Percentiles rank a stretch among this genome's conserved stretches.
phyloP scores from a whole-genome alignment of 2,329 filamentous ascomycete genomes.

The Fusarium redolens region DNA sequence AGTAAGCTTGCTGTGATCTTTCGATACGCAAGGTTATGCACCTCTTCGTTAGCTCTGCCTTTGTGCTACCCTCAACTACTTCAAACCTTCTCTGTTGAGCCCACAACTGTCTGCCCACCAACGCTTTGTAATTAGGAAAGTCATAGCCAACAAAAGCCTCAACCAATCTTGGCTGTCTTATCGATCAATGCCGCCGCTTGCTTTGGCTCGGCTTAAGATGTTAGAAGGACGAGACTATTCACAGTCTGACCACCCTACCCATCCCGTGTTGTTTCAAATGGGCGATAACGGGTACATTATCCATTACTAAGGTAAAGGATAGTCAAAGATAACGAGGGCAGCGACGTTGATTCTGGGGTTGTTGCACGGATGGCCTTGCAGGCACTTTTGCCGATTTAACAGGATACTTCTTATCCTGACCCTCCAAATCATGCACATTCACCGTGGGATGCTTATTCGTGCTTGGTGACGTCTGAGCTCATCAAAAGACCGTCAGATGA shows the following conservation, averaged over 20 bases:
- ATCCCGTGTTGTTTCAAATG: not conserved
- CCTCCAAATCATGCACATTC: constrained; percentile 1
- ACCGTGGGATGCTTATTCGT: not conserved
- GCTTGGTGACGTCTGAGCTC: constrained; percentile 14
- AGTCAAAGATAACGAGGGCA: constrained; percentile 4
- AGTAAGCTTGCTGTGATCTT: constrained; percentile 2
- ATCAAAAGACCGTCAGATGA: constrained; percentile 30
- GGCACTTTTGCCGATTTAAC: not conserved
- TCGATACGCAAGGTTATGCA: constrained; percentile 18
- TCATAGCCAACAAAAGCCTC: not conserved
- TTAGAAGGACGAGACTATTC: constrained; percentile 1
- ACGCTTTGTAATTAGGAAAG: constrained; percentile 1
- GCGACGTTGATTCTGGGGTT: not conserved
- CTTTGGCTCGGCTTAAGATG: constrained; percentile 22
- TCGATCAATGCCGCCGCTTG: constrained; percentile 17
- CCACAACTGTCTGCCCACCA: constrained; percentile 7
- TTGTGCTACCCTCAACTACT: constrained; percentile 36
- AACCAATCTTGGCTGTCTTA: constrained; percentile 11
- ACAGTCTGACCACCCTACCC: constrained; percentile 25
- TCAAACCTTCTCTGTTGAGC: constrained; percentile 18
- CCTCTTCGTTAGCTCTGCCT: constrained; percentile 10
- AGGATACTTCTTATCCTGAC: constrained; percentile 2
- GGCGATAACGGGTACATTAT: not conserved
- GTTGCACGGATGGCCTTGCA: constrained; percentile 19
- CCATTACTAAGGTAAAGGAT: not conserved